Conservation (phyloP, 495 filamentous ascomycete genomes). For the Copromyces sp. region DNA sequence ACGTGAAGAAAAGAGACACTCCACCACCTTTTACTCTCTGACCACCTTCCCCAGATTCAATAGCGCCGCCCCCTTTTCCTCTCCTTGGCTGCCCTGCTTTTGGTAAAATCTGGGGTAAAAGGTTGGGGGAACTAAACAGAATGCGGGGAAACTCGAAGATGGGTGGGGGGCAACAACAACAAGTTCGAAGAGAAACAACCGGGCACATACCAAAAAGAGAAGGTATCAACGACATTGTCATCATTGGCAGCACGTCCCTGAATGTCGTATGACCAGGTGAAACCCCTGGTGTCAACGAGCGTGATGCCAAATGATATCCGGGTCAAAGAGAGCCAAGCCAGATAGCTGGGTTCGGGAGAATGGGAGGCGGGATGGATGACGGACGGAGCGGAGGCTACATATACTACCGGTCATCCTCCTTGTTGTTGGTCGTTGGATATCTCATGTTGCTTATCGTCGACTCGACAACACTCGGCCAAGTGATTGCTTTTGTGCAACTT, state of each 20-base stretch:
- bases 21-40: neutral
- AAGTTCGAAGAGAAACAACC: no score
- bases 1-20: neutral
- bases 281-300: neutral
- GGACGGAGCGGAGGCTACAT: neutral
- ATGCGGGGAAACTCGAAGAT: neutral
- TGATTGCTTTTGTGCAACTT: neutral
- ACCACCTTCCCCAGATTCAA: neutral
- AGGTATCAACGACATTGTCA: neutral
- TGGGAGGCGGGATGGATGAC: neutral
- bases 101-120: neutral
- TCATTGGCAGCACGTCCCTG: neutral
- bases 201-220: no score
- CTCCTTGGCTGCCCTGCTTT: neutral
- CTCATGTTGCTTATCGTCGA: neutral
- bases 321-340: neutral
- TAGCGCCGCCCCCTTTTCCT: neutral
- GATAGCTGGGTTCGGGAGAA: neutral
- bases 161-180: neutral
- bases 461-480: no score
- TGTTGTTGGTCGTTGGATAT: no score
- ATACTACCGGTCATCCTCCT: neutral
- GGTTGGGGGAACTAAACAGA: neutral
- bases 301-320: neutral
- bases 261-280: neutral